These are phyloP conservation scores for Roridomyces roridus DNA, from an alignment of 768 basidiomycete genomes.

Conservation along the genomic window DNA sequence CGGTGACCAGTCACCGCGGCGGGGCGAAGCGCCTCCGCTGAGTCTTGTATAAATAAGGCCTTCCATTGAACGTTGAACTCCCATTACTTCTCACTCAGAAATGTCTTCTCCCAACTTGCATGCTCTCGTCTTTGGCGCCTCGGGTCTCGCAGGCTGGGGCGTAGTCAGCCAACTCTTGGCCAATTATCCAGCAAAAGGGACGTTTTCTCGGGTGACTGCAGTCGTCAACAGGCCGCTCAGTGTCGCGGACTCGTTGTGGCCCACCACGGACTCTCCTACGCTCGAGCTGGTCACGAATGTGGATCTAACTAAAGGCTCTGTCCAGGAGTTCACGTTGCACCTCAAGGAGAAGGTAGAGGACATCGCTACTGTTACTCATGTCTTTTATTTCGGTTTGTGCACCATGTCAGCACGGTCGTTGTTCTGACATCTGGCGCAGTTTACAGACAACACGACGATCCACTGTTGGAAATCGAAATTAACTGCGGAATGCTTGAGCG, in stretches of 20 bases:
- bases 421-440: not conserved
- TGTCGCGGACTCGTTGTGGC: conserved; percentile 17
- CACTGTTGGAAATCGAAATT: conserved; percentile 3
- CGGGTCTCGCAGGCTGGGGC: conserved; percentile 22
- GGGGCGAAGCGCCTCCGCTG: too few species aligned
- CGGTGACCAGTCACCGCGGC: too few species aligned
- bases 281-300: conserved; percentile 10
- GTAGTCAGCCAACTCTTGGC: conserved; percentile 18
- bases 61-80: not conserved
- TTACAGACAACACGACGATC: conserved; percentile 16
- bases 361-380: conserved; percentile 13
- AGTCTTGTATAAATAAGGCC: not conserved
- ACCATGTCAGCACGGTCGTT: too few species aligned
- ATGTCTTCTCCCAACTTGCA: conserved; percentile 7
- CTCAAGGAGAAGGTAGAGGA: conserved; percentile 7
- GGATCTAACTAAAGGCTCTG: conserved; percentile 10
- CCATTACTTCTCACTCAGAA: too few species aligned
- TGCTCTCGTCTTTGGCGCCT: conserved; percentile 21
- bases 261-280: conserved; percentile 2
- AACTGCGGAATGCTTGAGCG: conserved; percentile 21
- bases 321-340: conserved; percentile 7
- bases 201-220: conserved; percentile 19
- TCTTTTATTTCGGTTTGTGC: conserved; percentile 24
- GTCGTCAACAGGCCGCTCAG: conserved; percentile 16
- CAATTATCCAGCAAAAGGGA: conserved; percentile 16